Conservation (phyloP, 1,284 basidiomycete species). For the Cystobasidium pallidum region DNA sequence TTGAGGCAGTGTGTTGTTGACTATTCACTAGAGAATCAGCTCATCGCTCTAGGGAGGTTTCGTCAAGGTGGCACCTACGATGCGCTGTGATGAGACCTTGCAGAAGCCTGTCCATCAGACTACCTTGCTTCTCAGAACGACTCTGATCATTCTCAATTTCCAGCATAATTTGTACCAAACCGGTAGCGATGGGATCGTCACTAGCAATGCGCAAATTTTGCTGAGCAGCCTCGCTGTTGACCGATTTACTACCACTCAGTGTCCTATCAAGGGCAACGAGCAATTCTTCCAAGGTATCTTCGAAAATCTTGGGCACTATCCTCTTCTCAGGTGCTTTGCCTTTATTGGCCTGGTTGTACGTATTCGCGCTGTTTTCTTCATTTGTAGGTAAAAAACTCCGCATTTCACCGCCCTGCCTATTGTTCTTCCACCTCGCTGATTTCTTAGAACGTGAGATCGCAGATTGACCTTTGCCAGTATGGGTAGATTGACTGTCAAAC, state of each 20-base stretch:
- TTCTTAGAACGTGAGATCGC: constrained; percentile 63
- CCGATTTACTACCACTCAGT: constrained; percentile 17
- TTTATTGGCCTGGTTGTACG: constrained; percentile 45
- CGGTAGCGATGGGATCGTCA: constrained; percentile 36
- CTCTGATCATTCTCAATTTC: constrained; percentile 73
- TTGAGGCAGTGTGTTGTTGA: constrained; percentile 47
- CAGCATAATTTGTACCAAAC: constrained; percentile 66
- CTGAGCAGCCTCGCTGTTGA: constrained; percentile 6
- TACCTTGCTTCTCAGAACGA: constrained; percentile 66
- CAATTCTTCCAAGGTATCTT: constrained; percentile 62
- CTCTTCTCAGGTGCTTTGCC: constrained; percentile 55
- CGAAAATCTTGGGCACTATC: constrained; percentile 63
- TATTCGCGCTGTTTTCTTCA: not conserved
- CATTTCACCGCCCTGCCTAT: constrained; percentile 27
- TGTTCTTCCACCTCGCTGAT: constrained; percentile 63
- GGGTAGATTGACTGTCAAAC: constrained; percentile 46
- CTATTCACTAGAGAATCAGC: constrained; percentile 12
- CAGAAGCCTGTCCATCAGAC: constrained; percentile 78
- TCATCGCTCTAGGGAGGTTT: not conserved
- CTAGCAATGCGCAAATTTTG: constrained; percentile 27
- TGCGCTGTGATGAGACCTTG: constrained; percentile 74
- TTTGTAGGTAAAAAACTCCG: constrained; percentile 25
- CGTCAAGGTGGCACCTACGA: constrained; percentile 59
- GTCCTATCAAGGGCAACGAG: constrained; percentile 60
- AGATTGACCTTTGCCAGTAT: constrained; percentile 54